phyloP scores from a whole-genome alignment of 495 filamentous ascomycete species.

The Neurospora sublineolata region DNA sequence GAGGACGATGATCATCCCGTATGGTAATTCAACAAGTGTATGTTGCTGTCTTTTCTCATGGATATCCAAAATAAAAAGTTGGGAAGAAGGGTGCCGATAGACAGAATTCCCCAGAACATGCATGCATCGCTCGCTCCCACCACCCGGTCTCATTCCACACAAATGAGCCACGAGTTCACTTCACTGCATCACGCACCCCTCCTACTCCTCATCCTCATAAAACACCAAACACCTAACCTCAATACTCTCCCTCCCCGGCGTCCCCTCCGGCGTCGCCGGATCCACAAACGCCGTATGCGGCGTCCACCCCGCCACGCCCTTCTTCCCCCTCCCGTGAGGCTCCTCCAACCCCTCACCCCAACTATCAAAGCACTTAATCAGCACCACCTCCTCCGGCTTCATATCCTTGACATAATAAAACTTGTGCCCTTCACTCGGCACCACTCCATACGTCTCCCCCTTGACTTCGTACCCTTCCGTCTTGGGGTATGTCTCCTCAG shows the following conservation, averaged over 20 bases:
- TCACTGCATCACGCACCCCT: not conserved
- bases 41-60: not conserved
- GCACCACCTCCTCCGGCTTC: conserved; percentile 59
- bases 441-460: conserved; percentile 59
- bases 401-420: conserved; percentile 80
- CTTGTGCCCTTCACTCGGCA: conserved; percentile 43
- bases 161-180: not conserved
- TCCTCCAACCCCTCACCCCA: conserved; percentile 42
- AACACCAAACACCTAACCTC: conserved; percentile 80
- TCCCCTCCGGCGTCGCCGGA: conserved; percentile 50
- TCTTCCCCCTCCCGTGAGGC: conserved; percentile 18
- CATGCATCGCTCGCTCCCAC: not conserved
- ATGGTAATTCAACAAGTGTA: not conserved
- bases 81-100: not conserved
- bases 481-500: conserved; percentile 9
- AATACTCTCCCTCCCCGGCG: conserved; percentile 65
- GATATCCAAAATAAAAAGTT: not conserved
- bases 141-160: too few species aligned
- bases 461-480: conserved; percentile 35
- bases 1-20: not conserved
- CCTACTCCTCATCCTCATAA: conserved; percentile 25
- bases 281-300: conserved; percentile 80
- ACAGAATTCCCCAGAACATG: not conserved
- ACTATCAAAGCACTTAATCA: conserved; percentile 77
- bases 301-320: conserved; percentile 49